Base-by-base conservation (phyloP, 2,329 filamentous ascomycete species). In the Cordyceps militaris region DNA sequence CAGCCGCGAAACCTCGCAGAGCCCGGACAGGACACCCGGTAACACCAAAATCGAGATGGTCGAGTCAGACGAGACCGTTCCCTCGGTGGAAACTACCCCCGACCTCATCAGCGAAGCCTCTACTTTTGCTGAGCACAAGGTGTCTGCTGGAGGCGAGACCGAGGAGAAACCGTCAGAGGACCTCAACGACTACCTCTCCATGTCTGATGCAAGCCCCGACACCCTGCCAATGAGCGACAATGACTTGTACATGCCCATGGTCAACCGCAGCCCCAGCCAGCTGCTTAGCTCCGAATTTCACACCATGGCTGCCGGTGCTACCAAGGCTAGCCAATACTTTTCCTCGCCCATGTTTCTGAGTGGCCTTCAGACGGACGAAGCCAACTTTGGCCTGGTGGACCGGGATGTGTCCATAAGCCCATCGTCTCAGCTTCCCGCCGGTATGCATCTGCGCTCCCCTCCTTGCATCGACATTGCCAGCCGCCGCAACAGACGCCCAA, bases 391-490 rank as follows among this genome's bases (percentile, higher is more conserved):
- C 28, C 8, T 51, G 7, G 48, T 42, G 14, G 52, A 56, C 48
- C 34, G 47, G 16, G 47, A 57, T 26, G 21, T 53, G 3, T 59
- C 57, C 10, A 53, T 53, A 42, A 59, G 57, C 43, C 57, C 57
- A 21, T 53, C 53, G 7, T 56, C 23, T 14, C 58, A 59, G 32
- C n/a, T 51, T 8, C 40, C 52, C 3, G 19, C 40, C 5, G 58
- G 49, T 48, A 66, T 74, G 43, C 70, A 68, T 28, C 71, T 80
- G 64, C 77, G 74, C 63, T 80, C 79, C 1, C 75, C 79, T 0
- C 75, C 78, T 10, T 74, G 76, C 0, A 72, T 79, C 56, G 80
- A 83, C 62, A 79, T 83, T 60, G 81, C 80, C 16, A 76, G 75
- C 19, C 75, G 81, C 47, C 75, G 81, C 56, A 76, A 79, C 54